Conservation (phyloP, 495 filamentous ascomycete species). For the Penicillium bialowiezense region DNA sequence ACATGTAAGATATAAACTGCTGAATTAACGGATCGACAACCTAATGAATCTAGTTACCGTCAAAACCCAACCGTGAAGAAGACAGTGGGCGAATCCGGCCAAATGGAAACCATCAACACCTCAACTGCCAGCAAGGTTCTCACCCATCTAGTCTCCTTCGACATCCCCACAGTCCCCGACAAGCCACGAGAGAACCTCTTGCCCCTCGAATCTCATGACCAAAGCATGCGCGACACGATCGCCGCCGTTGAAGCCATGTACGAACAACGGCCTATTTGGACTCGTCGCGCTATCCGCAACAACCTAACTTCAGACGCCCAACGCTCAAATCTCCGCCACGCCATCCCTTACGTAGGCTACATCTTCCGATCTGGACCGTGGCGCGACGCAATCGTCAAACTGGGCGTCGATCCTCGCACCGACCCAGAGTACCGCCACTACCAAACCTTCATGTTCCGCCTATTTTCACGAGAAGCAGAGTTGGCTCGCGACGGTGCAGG, state of each 20-base stretch:
- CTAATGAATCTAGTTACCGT: slow-evolving; percentile 47
- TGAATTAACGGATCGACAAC: too few relatives aligned
- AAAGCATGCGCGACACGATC: slow-evolving; percentile 56
- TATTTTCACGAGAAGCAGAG: slow-evolving; percentile 71
- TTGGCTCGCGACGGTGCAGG: slow-evolving; percentile 76
- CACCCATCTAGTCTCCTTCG: slow-evolving; percentile 60
- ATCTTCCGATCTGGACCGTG: slow-evolving; percentile 88
- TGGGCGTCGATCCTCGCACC: slow-evolving; percentile 79
- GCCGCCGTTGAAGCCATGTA: slow-evolving; percentile 58
- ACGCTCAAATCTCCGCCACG: slow-evolving; percentile 57
- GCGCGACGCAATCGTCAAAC: slow-evolving; percentile 78
- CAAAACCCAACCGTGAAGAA: slow-evolving; percentile 59
- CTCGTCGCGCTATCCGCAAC: slow-evolving; percentile 74
- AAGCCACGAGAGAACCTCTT: slow-evolving; percentile 48
- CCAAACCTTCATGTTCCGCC: slow-evolving; percentile 80
- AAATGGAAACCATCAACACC: slow-evolving; percentile 51
- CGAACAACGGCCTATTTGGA: slow-evolving; percentile 77
- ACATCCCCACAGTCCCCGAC: slow-evolving; percentile 50
- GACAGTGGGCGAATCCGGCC: slow-evolving; percentile 48
- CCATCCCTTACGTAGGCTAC: slow-evolving; percentile 77
- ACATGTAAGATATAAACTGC: slow-evolving; percentile 50
- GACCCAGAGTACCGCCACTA: slow-evolving; percentile 74
- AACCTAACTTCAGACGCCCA: slow-evolving; percentile 45
- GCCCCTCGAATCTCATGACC: slow-evolving; percentile 43
- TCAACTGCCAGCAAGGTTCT: slow-evolving; percentile 47